Conservation (phyloP, 495 filamentous ascomycete genomes). For the Hypoxylon trugodes region DNA sequence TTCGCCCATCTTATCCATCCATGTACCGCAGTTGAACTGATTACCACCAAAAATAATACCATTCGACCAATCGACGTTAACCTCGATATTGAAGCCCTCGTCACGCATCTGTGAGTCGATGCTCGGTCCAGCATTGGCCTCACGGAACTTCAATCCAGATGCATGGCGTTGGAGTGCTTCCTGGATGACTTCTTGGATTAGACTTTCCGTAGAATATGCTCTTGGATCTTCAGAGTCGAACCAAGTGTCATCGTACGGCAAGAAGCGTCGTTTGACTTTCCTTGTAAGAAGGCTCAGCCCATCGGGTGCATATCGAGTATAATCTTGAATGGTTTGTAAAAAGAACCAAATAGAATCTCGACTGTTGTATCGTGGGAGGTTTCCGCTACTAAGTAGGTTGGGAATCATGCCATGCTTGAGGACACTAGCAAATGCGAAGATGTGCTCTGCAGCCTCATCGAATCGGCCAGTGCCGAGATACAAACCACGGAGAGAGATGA, state of each 20-base stretch:
- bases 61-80: slow-evolving; percentile 90
- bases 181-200: slow-evolving; percentile 87
- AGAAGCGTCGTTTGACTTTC: slow-evolving; percentile 82
- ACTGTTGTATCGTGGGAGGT: slow-evolving; percentile 93
- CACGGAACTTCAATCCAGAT: slow-evolving; percentile 84
- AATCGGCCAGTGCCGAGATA: slow-evolving; percentile 88
- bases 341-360: slow-evolving; percentile 98
- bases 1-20: slow-evolving; percentile 99
- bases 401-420: slow-evolving; percentile 99
- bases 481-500: slow-evolving; percentile 92
- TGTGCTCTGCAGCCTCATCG: slow-evolving; percentile 89
- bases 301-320: slow-evolving; percentile 80
- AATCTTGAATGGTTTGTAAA: slow-evolving; percentile 94
- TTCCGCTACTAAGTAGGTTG: slow-evolving; percentile 87
- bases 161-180: slow-evolving; percentile 94
- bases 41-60: slow-evolving; percentile 95
- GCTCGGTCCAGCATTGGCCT: slow-evolving; percentile 89
- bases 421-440: slow-evolving; percentile 93
- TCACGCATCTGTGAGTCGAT: slow-evolving; percentile 94
- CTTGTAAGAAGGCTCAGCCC: slow-evolving; percentile 78
- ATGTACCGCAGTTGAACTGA: slow-evolving; percentile 95
- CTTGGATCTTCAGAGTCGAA: slow-evolving; percentile 81
- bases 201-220: slow-evolving; percentile 84
- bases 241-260: slow-evolving; percentile 95
- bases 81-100: slow-evolving; percentile 89